Base-by-base conservation (phyloP, 257 asterid genomes). In the Scutellaria barbata region DNA sequence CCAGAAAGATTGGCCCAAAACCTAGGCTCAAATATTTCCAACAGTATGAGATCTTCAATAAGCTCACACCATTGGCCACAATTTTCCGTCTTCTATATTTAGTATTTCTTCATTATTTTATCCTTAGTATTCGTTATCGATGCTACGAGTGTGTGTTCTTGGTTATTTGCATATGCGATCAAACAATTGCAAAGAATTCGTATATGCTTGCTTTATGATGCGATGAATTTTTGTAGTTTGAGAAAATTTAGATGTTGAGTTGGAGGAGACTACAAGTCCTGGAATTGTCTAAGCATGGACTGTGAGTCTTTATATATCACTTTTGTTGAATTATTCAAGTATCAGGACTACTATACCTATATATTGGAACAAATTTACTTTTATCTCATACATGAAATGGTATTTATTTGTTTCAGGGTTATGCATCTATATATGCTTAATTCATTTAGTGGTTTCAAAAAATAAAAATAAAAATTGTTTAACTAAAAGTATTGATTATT, bases 1-100 rank as follows among this genome's bases (percentile, higher is more conserved):
- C 76, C 89, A 83, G 80, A 88, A 82, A 74, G 92, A 88, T 10
- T 86, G 95, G 95, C 75, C 84, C 42, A 71, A 42, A 46, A 8
- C 4, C n/a, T 30, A 46, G 14, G 11, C 5, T 43, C 76, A 40
- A 25, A 66, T 52, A 16, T 17, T 41, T 43, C 62, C 9, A 43
- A 30, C 35, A 33, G 2, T 20, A 59, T 51, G 41, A 33, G 51
- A 67, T 37, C 52, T 39, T 41, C 51, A 3, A 48, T 51, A 66
- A 48, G 63, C 52, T 53, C 73, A 46, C 30, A 51, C 56, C 63
- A 9, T 20, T 66, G 48, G 52, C 25, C 10, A 50, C 67, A 69
- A 50, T 4, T 33, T 18, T 13, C 10, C 33, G 37, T 59, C 69
- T 63, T 64, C 48, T 18, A 30, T 30, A 52, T 6, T 71, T n/a